Base-by-base conservation (phyloP, 1,139 yeast species). In the Zygoascus sp. region DNA sequence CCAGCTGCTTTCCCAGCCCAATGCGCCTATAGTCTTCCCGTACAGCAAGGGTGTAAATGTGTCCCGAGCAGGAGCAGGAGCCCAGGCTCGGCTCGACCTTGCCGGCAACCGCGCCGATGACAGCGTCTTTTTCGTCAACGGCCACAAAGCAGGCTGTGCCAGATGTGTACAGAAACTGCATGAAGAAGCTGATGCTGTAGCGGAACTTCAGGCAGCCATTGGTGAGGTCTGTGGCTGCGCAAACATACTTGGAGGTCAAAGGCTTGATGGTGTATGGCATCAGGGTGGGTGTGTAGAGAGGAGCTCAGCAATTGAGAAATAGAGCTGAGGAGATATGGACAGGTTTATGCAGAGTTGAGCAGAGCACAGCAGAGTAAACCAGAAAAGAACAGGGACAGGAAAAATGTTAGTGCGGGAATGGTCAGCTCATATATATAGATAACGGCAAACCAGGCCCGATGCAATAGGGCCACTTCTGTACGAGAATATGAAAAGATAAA, bases 31-130 rank as follows among this genome's bases (percentile, higher is more conserved):
- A 48, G 19, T 45, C 42, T 7, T 52, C 44, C 32, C 48, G 52
- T 3, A 53, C 52, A n/a, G 51, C 51, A 21, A 53, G 43, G 3
- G 53, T 53, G 35, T 50, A 51, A 19, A 53, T 48, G 48, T 53
- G 56, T 9, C 53, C 56, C 8, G 37, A n/a, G 32, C 19, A 45
- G 13, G 22, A 9, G 16, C 15, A 17, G 20, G 15, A 9, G 39
- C n/a, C 37, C n/a, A n/a, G n/a, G n/a, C n/a, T n/a, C 11, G 39
- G 30, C 32, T 48, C 54, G 15, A 54, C 32, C 27, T 47, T 44
- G n/a, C 59, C 59, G 7, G 58, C 45, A 17, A 55, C 49, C 15
- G 47, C 57, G 4, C 57, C 58, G 1, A 53, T 41, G 15, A 54
- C 46, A 16, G 40, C 42, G 20, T 39, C 30, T 1, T 49, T 32